Conservation (phyloP, 305 asterid genomes). For the Striga hermonthica region DNA sequence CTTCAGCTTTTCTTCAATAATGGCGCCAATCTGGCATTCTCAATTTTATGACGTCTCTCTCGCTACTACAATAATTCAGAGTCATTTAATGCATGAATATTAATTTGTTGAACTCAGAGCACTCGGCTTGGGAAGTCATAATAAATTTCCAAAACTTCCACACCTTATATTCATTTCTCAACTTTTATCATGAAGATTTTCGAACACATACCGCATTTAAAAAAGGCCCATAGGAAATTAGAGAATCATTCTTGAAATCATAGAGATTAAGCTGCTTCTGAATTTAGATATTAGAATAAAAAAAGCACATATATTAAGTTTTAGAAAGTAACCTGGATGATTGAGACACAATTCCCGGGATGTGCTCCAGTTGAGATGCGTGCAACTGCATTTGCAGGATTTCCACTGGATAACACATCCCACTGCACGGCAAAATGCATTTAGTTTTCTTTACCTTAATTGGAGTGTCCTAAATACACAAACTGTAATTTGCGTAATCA, state of each 20-base stretch:
- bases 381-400: slow-evolving; percentile 40
- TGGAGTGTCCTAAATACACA: not conserved
- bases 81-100: not conserved
- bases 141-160: not conserved
- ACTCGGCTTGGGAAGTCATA: not conserved
- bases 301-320: not conserved
- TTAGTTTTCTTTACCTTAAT: not conserved
- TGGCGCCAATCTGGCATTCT: not conserved
- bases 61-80: not conserved
- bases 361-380: slow-evolving; percentile 49
- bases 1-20: not conserved
- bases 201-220: not conserved
- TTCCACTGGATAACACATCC: slow-evolving; percentile 52
- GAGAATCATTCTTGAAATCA: slow-evolving; percentile 9
- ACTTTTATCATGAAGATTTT: not conserved
- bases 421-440: slow-evolving; percentile 40
- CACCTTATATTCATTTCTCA: not conserved
- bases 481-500: not conserved
- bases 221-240: not conserved
- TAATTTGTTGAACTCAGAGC: not conserved
- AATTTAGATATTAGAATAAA: slow-evolving; percentile 5
- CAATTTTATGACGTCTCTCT: not conserved
- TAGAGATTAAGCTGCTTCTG: slow-evolving; percentile 12
- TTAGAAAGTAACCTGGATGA: slow-evolving; percentile 51
- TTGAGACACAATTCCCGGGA: slow-evolving; percentile 49